Evolutionary conservation across 2,329 filamentous ascomycete species (phyloP).

Genomic region (Leptoxyphium fumago): DNA sequence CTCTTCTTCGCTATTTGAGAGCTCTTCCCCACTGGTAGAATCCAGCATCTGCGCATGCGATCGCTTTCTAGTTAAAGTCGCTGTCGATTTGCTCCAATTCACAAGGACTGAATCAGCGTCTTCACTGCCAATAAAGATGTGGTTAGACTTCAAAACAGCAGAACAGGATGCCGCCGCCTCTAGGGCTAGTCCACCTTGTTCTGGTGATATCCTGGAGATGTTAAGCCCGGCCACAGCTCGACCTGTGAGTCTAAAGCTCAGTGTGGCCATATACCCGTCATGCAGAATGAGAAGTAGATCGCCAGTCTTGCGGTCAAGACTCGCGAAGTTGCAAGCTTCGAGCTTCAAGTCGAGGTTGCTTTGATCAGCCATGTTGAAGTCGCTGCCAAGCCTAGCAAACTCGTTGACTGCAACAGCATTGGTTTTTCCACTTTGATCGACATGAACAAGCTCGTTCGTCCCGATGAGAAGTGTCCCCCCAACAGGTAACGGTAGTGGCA

Average conservation of each 20-base stretch:
- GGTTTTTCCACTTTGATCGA: constrained; percentile 88
- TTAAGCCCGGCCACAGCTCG: constrained; percentile 76
- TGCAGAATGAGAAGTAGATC: constrained; percentile 74
- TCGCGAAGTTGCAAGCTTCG: constrained; percentile 66
- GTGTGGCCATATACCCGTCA: constrained; percentile 57
- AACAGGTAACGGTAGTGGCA: constrained; percentile 71
- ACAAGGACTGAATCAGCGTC: constrained; percentile 67
- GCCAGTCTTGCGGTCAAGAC: constrained; percentile 59
- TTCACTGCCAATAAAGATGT: constrained; percentile 76
- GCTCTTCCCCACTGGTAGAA: constrained; percentile 34
- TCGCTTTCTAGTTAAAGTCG: constrained; percentile 47
- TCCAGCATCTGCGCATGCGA: constrained; percentile 43
- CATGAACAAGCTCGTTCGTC: constrained; percentile 79
- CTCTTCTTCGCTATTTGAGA: constrained; percentile 23
- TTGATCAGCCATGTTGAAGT: constrained; percentile 77
- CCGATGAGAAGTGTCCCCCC: constrained; percentile 81
- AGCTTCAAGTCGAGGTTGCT: constrained; percentile 64
- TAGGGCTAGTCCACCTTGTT: constrained; percentile 49
- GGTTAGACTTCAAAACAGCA: constrained; percentile 50
- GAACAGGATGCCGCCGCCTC: constrained; percentile 53
- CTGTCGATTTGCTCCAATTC: constrained; percentile 58
- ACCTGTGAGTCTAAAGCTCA: constrained; percentile 78
- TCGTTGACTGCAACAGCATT: constrained; percentile 88
- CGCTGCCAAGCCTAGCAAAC: constrained; percentile 68
- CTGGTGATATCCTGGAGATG: constrained; percentile 48